phyloP scores from a whole-genome alignment of 2,329 filamentous ascomycete species.

The Davidsoniella australis region DNA sequence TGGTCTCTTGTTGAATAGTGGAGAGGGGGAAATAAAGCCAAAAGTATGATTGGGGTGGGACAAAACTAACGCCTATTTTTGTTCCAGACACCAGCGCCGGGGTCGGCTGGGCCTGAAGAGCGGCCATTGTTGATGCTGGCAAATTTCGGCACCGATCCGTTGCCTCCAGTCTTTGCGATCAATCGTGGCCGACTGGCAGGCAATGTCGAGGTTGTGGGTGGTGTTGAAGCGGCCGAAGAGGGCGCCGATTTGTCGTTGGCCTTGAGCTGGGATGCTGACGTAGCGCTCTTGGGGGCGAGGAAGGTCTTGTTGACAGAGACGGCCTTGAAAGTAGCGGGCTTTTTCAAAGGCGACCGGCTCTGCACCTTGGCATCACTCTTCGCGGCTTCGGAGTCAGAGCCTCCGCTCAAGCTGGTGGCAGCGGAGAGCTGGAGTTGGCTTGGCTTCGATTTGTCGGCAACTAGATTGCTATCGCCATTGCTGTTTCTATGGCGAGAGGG shows the following conservation, averaged over 20 bases:
- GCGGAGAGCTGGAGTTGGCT: constrained; percentile 18
- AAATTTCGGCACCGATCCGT: constrained; percentile 29
- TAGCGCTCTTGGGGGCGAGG: constrained; percentile 49
- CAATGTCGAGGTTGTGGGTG: constrained; percentile 25
- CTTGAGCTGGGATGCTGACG: constrained; percentile 29
- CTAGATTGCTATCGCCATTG: neutral
- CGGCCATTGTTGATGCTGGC: constrained; percentile 34
- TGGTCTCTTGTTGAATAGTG: neutral
- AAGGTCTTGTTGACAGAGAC: constrained; percentile 77
- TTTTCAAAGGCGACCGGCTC: constrained; percentile 48
- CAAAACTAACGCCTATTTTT: constrained; percentile 58
- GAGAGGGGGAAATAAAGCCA: neutral
- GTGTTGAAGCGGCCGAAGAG: constrained; percentile 23
- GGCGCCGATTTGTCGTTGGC: constrained; percentile 31
- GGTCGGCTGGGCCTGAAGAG: constrained; percentile 47
- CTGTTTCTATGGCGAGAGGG: neutral
- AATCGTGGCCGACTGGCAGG: constrained; percentile 49
- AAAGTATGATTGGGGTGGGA: neutral
- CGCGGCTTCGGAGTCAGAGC: constrained; percentile 58
- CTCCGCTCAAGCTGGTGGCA: constrained; percentile 53
- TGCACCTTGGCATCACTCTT: constrained; percentile 42
- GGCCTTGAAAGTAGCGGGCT: constrained; percentile 64
- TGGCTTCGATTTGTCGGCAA: constrained; percentile 16
- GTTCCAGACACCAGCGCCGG: constrained; percentile 73
- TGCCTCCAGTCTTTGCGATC: constrained; percentile 56